Evolutionary conservation across 768 basidiomycete genomes (phyloP), one percentile per base, ranked within the genome.

Genomic region (Mycena rosella): DNA sequence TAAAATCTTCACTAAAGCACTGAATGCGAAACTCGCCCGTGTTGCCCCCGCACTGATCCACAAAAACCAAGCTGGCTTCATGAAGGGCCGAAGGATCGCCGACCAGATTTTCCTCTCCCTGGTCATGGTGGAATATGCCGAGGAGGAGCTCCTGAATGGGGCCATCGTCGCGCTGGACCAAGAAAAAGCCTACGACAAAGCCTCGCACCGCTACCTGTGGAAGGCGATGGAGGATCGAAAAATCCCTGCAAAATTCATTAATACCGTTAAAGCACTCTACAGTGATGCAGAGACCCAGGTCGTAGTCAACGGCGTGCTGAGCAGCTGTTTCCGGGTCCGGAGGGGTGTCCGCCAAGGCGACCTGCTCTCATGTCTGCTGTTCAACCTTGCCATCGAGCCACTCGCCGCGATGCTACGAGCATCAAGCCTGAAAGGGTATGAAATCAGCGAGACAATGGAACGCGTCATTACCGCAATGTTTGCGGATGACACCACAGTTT

Each of bases 341-440:
- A 5, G 56, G n/a, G 56, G 56, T 2, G 56, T 58, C 2, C 9
- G 56, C 15, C 56, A 58, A n/a, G 56, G 56, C 2, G 56, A 58
- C 20, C 56, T 42, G 3, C 56, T 58, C 5, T 58, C 56, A 5
- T 58, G 56, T 14, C 42, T 58, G n/a, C n/a, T n/a, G n/a, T n/a
- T n/a, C n/a, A n/a, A n/a, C n/a, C n/a, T n/a, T n/a, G n/a, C n/a
- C n/a, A n/a, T n/a, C n/a, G n/a, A n/a, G n/a, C n/a, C n/a, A n/a
- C n/a, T n/a, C n/a, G n/a, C n/a, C n/a, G n/a, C 13, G 1, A 29
- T 44, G 26, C 42, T 58, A 2, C 24, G 56, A 1, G 13, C n/a
- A 5, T 58, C 56, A 0, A 20, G 30, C 17, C 56, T 58, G 4
- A 30, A 5, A 14, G 56, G 56, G 2, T 44, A 44, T 20, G 11